phyloP scores from a whole-genome alignment of 768 basidiomycete genomes.

The Hericium erinaceus region DNA sequence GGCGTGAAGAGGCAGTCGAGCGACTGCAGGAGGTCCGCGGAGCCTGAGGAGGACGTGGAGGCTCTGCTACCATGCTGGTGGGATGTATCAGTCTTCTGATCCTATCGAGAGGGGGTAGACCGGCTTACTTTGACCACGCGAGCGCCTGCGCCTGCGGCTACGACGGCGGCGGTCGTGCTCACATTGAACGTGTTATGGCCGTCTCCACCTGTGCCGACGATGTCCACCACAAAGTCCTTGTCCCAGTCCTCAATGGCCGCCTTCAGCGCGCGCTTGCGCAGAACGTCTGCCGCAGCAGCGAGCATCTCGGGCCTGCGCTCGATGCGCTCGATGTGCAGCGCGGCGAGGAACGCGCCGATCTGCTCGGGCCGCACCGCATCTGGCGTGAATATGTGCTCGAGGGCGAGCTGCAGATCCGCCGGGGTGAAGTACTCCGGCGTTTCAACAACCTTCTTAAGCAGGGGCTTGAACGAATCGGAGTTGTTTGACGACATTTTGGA shows the following conservation, averaged over 20 bases:
- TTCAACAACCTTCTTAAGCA: slow-evolving; percentile 71
- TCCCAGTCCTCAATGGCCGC: slow-evolving; percentile 50
- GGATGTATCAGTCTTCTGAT: neutral
- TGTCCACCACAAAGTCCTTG: slow-evolving; percentile 62
- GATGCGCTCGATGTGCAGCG: slow-evolving; percentile 69
- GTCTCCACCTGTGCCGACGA: slow-evolving; percentile 93
- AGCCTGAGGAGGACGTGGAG: slow-evolving; percentile 89
- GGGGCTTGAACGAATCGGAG: slow-evolving; percentile 58
- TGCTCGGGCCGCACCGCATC: slow-evolving; percentile 59
- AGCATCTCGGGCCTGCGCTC: slow-evolving; percentile 72
- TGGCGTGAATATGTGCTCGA: slow-evolving; percentile 67
- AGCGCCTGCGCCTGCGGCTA: slow-evolving; percentile 91
- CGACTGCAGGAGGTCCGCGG: slow-evolving; percentile 84
- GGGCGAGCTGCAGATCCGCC: slow-evolving; percentile 60
- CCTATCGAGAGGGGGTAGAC: neutral
- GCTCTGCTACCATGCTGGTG: slow-evolving; percentile 81
- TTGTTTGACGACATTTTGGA: neutral
- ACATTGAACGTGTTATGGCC: slow-evolving; percentile 96
- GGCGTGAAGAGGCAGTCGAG: slow-evolving; percentile 70
- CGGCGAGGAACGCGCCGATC: slow-evolving; percentile 84
- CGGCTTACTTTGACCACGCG: slow-evolving; percentile 78
- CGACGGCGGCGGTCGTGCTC: slow-evolving; percentile 87
- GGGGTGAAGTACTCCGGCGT: slow-evolving; percentile 77
- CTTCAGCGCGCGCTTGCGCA: slow-evolving; percentile 58
- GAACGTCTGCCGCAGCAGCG: slow-evolving; percentile 66